These are phyloP conservation scores for Ogataea minuta DNA, from an alignment of 805 yeast species.

Conservation along the genomic window DNA sequence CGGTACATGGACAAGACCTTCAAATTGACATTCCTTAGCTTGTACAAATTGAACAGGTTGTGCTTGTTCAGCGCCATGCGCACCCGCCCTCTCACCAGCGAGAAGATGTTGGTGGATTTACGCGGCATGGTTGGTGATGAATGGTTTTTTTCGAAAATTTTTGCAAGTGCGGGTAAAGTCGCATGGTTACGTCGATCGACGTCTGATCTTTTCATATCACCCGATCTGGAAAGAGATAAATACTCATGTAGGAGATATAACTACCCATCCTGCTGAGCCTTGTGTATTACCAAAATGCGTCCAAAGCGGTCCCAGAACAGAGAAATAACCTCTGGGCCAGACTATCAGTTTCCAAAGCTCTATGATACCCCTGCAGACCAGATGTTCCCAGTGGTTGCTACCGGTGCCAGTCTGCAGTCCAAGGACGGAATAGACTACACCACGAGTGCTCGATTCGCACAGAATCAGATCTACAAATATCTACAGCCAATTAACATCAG, in stretches of 20 bases:
- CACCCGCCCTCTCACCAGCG: conserved; percentile 44
- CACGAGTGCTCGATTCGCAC: not conserved
- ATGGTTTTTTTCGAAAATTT: conserved; percentile 6
- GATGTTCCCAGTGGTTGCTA: conserved; percentile 20
- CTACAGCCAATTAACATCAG: conserved; percentile 8
- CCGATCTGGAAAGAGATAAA: conserved; percentile 13
- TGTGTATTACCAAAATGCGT: not conserved
- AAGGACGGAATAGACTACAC: conserved; percentile 24
- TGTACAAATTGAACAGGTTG: conserved; percentile 84
- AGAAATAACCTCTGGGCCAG: conserved; percentile 1
- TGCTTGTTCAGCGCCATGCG: conserved; percentile 91
- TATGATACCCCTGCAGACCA: conserved; percentile 5
- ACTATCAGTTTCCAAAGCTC: conserved; percentile 6
- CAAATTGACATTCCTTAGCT: conserved; percentile 56
- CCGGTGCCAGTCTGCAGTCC: conserved; percentile 5
- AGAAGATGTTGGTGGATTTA: conserved; percentile 29
- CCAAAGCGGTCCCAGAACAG: conserved; percentile 2
- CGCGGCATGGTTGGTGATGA: conserved; percentile 27
- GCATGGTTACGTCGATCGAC: conserved; percentile 12
- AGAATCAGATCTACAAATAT: conserved; percentile 16
- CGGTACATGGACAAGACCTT: conserved; percentile 73
- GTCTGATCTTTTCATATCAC: conserved; percentile 7
- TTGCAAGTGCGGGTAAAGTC: conserved; percentile 4
- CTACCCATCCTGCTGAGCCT: not conserved
- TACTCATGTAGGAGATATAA: not conserved